Conservation (phyloP, 495 filamentous ascomycete genomes). For the Aspergillus avenaceus region DNA sequence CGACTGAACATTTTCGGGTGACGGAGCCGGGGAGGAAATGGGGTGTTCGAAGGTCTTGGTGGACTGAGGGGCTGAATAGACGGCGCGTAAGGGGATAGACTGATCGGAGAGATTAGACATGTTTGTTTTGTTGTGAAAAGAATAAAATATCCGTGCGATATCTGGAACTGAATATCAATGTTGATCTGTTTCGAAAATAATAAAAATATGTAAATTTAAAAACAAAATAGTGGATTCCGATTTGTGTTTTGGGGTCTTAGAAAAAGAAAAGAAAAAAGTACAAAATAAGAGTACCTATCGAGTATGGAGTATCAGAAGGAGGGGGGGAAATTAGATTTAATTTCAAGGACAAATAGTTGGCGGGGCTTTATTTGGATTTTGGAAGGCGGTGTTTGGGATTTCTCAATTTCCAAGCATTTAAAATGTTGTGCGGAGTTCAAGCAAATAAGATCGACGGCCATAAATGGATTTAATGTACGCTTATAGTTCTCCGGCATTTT, state of each 20-base stretch:
- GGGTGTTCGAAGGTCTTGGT: slow-evolving; percentile 40
- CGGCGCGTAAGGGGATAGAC: slow-evolving; percentile 38
- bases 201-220: too few species aligned
- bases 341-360: neutral
- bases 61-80: slow-evolving; percentile 53
- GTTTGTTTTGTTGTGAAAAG: neutral
- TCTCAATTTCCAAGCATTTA: neutral
- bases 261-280: neutral
- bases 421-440: neutral
- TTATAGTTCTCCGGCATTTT: slow-evolving; percentile 1
- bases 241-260: too few species aligned
- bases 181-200: too few species aligned
- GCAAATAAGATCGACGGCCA: slow-evolving; percentile 10
- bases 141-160: too few species aligned
- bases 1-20: slow-evolving; percentile 31
- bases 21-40: slow-evolving; percentile 35
- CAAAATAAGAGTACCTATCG: neutral
- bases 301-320: neutral
- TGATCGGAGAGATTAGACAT: neutral
- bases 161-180: too few species aligned
- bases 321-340: neutral
- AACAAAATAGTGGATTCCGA: too few species aligned
- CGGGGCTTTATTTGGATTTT: slow-evolving; percentile 8
- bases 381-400: slow-evolving; percentile 7
- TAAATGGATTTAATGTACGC: neutral